These are phyloP conservation scores for Silene vulgaris DNA, from an alignment of 179 eudicot species.

Conservation along the genomic window DNA sequence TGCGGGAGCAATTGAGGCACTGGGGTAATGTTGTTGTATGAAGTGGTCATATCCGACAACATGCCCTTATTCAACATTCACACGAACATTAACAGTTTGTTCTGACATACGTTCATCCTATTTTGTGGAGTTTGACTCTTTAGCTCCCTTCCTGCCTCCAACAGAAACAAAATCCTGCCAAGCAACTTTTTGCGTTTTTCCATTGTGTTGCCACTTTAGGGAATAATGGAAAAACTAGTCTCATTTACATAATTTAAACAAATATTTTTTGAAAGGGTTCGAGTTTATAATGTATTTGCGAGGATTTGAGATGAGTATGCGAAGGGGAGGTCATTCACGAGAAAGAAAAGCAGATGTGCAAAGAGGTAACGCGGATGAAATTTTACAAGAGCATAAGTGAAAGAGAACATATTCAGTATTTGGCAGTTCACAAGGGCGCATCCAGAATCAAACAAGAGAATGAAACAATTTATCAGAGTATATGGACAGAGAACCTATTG, in stretches of 20 bases:
- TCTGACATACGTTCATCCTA: not conserved
- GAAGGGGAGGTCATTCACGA: not conserved
- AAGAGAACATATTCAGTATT: not conserved
- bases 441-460: not conserved
- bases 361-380: not conserved
- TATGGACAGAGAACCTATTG: not conserved
- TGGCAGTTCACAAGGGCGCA: not conserved
- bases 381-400: not conserved
- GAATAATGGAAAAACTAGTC: not conserved
- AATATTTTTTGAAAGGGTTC: not conserved
- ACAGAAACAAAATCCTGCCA: not conserved
- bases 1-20: too few species aligned
- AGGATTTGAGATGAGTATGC: not conserved
- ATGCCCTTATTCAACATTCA: not conserved
- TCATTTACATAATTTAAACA: not conserved
- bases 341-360: conserved; percentile 1
- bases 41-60: not conserved
- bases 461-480: not conserved
- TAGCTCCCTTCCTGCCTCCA: not conserved
- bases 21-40: too few species aligned
- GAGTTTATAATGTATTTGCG: not conserved
- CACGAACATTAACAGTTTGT: not conserved
- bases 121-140: not conserved
- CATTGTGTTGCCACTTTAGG: not conserved
- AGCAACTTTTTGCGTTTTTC: not conserved